These are phyloP conservation scores for Podaxis sp. DNA, from an alignment of 768 basidiomycete species.

Conservation along the genomic window DNA sequence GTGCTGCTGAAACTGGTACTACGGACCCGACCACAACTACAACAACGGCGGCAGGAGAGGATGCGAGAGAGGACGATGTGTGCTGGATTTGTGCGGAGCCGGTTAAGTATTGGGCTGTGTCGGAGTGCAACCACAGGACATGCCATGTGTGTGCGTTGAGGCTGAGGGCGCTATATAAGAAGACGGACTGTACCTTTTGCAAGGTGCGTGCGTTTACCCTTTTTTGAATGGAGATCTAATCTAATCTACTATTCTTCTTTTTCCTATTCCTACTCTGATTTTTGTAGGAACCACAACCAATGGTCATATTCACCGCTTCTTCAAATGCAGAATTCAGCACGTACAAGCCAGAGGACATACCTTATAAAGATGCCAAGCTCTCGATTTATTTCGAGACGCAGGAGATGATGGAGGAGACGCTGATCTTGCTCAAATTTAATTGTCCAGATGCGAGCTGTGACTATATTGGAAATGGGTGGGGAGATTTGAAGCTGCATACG, in stretches of 20 bases:
- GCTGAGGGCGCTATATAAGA: constrained; percentile 91
- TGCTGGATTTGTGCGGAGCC: constrained; percentile 97
- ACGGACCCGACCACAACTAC: neutral
- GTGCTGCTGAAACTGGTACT: neutral
- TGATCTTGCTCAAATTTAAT: constrained; percentile 91
- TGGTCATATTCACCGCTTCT: constrained; percentile 74
- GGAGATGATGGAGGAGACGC: constrained; percentile 94
- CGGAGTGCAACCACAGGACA: constrained; percentile 91
- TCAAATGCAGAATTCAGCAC: constrained; percentile 59
- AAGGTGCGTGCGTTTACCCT: constrained; percentile 54
- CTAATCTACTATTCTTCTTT: neutral
- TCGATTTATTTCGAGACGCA: constrained; percentile 84
- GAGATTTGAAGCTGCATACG: constrained; percentile 83
- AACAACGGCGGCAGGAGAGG: constrained; percentile 6
- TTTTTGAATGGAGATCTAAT: neutral
- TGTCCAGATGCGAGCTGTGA: constrained; percentile 86
- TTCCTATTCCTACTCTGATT: neutral
- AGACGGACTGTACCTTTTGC: constrained; percentile 92
- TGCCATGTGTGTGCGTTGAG: constrained; percentile 94
- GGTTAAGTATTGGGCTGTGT: constrained; percentile 85
- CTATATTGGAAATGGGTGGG: constrained; percentile 86
- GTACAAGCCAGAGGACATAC: constrained; percentile 53
- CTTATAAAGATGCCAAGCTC: constrained; percentile 71
- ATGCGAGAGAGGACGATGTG: constrained; percentile 39
- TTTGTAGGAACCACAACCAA: constrained; percentile 65